Conservation (phyloP, 768 basidiomycete species). For the Termitomyces sp. region DNA sequence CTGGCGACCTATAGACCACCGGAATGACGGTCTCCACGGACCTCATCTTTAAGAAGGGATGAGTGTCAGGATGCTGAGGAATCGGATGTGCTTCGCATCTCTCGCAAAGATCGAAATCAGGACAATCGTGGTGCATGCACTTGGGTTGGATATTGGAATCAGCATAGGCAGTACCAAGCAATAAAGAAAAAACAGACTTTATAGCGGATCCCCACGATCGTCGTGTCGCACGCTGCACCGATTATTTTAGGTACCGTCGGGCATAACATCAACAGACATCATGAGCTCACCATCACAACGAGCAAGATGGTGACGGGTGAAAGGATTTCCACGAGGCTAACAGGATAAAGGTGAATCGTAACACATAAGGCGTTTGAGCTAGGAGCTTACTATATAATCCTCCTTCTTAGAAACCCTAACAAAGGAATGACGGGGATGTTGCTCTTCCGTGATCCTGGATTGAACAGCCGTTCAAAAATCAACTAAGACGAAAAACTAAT, state of each 20-base stretch:
- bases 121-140: conserved; percentile 78
- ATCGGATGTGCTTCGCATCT: conserved; percentile 79
- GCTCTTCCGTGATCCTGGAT: conserved; percentile 55
- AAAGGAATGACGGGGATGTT: conserved; percentile 76
- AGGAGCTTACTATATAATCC: conserved; percentile 51
- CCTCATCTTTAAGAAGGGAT: conserved; percentile 74
- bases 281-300: conserved; percentile 48
- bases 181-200: conserved; percentile 42
- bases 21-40: conserved; percentile 38
- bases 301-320: conserved; percentile 40
- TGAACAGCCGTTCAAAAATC: background rate
- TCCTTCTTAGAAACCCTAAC: conserved; percentile 49
- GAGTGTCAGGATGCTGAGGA: conserved; percentile 62
- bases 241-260: background rate
- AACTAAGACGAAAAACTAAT: background rate
- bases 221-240: conserved; percentile 37
- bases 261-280: background rate
- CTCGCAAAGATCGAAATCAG: conserved; percentile 78
- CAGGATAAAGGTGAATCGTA: background rate
- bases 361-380: background rate
- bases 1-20: conserved; percentile 20
- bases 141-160: conserved; percentile 18
- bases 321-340: conserved; percentile 19
- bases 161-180: background rate
- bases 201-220: conserved; percentile 61